These are phyloP conservation scores for Fusarium sp. DNA, from an alignment of 2,329 filamentous ascomycete genomes.

Conservation along the genomic window DNA sequence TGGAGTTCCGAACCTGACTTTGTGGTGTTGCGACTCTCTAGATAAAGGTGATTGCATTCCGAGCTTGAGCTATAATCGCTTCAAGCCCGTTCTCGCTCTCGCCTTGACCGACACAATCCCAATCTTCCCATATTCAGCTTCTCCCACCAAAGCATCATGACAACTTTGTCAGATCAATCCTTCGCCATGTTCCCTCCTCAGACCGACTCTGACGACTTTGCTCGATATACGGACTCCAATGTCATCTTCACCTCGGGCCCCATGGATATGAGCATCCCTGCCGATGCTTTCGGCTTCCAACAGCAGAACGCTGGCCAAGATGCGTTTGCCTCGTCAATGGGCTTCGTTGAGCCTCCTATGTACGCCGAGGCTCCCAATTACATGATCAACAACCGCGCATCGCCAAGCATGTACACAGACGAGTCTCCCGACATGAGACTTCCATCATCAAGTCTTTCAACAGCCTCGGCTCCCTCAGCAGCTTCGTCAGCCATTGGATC, in stretches of 20 bases:
- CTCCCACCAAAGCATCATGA: slow-evolving; percentile 46
- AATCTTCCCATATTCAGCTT: slow-evolving; percentile 12
- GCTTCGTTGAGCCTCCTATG: slow-evolving; percentile 62
- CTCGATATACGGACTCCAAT: slow-evolving; percentile 63
- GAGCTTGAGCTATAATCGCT: slow-evolving; percentile 40
- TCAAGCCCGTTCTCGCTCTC: slow-evolving; percentile 34
- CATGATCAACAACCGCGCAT: slow-evolving; percentile 64
- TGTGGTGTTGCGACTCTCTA: slow-evolving; percentile 31
- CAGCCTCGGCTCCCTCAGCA: slow-evolving; percentile 73
- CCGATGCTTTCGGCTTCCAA: slow-evolving; percentile 62
- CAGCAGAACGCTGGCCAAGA: slow-evolving; percentile 55
- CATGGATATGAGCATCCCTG: slow-evolving; percentile 65
- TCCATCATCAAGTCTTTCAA: slow-evolving; percentile 72
- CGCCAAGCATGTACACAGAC: slow-evolving; percentile 66
- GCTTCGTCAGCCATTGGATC: slow-evolving; percentile 78
- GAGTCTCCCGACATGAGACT: slow-evolving; percentile 64
- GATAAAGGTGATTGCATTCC: slow-evolving; percentile 49
- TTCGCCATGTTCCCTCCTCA: slow-evolving; percentile 52
- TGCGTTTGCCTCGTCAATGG: slow-evolving; percentile 55
- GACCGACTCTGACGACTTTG: slow-evolving; percentile 58
- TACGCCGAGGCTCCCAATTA: slow-evolving; percentile 63
- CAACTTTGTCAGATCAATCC: slow-evolving; percentile 51
- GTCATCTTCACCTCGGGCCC: slow-evolving; percentile 57
- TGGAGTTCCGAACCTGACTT: slow-evolving; percentile 36
- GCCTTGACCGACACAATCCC: slow-evolving; percentile 32